phyloP scores from a whole-genome alignment of 805 yeast genomes.

The Candida oleophila region DNA sequence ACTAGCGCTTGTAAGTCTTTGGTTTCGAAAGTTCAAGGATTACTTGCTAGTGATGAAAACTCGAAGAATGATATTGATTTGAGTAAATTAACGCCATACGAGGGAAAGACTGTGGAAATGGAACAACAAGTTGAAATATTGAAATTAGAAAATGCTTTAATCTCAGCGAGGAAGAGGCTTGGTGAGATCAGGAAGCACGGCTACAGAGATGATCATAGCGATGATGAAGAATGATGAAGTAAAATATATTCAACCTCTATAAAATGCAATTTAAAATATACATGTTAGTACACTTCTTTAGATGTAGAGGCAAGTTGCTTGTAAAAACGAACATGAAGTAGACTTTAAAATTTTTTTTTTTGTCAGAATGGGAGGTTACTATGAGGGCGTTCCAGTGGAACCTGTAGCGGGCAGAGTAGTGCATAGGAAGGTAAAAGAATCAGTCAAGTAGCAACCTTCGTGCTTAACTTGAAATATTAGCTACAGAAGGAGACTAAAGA shows the following conservation, averaged over 20 bases:
- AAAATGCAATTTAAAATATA: no score
- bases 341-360: no score
- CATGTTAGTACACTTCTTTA: neutral
- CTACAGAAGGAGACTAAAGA: no score
- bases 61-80: conserved; percentile 54
- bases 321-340: no score
- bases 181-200: conserved; percentile 83
- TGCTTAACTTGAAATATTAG: no score
- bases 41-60: conserved; percentile 42
- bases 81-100: conserved; percentile 67
- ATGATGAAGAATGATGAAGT: conserved; percentile 44
- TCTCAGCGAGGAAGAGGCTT: conserved; percentile 71
- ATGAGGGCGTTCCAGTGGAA: no score
- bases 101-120: conserved; percentile 84
- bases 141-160: conserved; percentile 73
- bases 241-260: neutral
- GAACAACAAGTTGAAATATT: conserved; percentile 90
- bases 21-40: conserved; percentile 66
- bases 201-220: conserved; percentile 58
- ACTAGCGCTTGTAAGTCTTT: conserved; percentile 73
- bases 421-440: no score
- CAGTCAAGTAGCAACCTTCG: no score
- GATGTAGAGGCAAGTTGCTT: no score
- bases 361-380: no score
- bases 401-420: no score